These are phyloP conservation scores for Hypoxylon subgilvum DNA, from an alignment of 495 filamentous ascomycete genomes.

Conservation along the genomic window DNA sequence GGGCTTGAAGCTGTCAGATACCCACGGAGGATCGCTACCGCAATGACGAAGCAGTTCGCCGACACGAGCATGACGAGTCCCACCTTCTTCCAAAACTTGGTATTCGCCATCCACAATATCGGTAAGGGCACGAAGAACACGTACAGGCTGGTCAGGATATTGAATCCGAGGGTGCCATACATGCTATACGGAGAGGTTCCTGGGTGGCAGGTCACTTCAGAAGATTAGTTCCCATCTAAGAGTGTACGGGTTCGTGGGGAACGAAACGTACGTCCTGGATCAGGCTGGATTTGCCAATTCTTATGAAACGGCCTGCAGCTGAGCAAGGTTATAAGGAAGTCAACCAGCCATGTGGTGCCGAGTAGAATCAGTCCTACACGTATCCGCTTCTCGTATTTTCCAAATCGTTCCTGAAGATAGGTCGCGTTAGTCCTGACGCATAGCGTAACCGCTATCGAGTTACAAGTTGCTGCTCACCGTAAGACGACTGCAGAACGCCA, in stretches of 20 bases:
- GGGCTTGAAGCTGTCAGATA: conserved; percentile 48
- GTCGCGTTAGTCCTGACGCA: conserved; percentile 7
- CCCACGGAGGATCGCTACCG: conserved; percentile 56
- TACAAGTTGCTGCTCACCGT: conserved; percentile 49
- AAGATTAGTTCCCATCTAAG: not conserved
- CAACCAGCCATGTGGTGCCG: conserved; percentile 56
- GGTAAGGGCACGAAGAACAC: conserved; percentile 61
- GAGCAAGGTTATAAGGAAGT: conserved; percentile 59
- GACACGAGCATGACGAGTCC: conserved; percentile 57
- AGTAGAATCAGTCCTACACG: conserved; percentile 60
- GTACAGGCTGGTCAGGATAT: conserved; percentile 60
- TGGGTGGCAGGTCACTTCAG: conserved; percentile 56
- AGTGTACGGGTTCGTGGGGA: not conserved
- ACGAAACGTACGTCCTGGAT: conserved; percentile 56
- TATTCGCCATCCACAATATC: conserved; percentile 57
- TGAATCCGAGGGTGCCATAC: conserved; percentile 54
- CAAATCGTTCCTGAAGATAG: conserved; percentile 46
- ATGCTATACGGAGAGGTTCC: conserved; percentile 54
- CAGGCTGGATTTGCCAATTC: conserved; percentile 63
- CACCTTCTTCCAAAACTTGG: conserved; percentile 54
- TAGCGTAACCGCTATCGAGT: not conserved
- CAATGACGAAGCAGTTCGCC: conserved; percentile 56
- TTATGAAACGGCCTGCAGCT: conserved; percentile 58
- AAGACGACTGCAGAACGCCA: conserved; percentile 63
- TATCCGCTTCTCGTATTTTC: conserved; percentile 55